Evolutionary conservation across 495 filamentous ascomycete genomes (phyloP).

Genomic region (Parathielavia appendiculata): DNA sequence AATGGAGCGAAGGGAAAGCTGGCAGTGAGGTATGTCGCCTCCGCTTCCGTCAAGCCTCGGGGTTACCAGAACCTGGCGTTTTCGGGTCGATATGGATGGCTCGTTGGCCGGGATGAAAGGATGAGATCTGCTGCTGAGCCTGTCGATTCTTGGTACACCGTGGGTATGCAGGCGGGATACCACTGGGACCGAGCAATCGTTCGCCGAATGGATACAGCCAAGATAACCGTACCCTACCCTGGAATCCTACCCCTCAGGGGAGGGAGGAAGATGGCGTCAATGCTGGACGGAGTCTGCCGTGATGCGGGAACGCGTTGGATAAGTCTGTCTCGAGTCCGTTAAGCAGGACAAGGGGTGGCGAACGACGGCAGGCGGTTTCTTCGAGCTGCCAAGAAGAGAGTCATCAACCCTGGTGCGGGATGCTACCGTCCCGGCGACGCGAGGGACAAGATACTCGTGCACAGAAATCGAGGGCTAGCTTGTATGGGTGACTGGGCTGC

Average conservation of each 20-base stretch:
- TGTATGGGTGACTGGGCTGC: slow-evolving; percentile 3
- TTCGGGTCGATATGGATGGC: slow-evolving; percentile 17
- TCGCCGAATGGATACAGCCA: slow-evolving; percentile 21
- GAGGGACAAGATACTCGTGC: slow-evolving; percentile 7
- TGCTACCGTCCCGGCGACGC: background rate
- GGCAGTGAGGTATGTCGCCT: slow-evolving; percentile 5
- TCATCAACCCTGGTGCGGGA: slow-evolving; percentile 14
- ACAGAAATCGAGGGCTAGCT: slow-evolving; percentile 15
- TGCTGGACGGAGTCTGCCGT: slow-evolving; percentile 15
- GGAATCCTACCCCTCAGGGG: slow-evolving; percentile 12
- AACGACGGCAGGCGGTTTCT: slow-evolving; percentile 14
- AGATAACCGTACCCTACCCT: slow-evolving; percentile 21
- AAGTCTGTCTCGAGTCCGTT: slow-evolving; percentile 11
- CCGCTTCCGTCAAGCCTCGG: slow-evolving; percentile 11
- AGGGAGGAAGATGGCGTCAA: slow-evolving; percentile 17
- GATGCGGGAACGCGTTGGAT: slow-evolving; percentile 1
- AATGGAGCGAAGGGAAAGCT: slow-evolving; percentile 10
- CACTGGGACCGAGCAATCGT: slow-evolving; percentile 23
- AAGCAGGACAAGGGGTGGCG: slow-evolving; percentile 19
- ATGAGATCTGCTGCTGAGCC: slow-evolving; percentile 20
- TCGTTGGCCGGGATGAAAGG: slow-evolving; percentile 15
- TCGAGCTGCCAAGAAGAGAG: slow-evolving; percentile 17
- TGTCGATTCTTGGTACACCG: slow-evolving; percentile 24
- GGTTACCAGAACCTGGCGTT: slow-evolving; percentile 18
- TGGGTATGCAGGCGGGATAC: slow-evolving; percentile 29